These are phyloP conservation scores for Coemansia sp. DNA, from an alignment of 192 early-diverging fungal genomes.

Conservation along the genomic window DNA sequence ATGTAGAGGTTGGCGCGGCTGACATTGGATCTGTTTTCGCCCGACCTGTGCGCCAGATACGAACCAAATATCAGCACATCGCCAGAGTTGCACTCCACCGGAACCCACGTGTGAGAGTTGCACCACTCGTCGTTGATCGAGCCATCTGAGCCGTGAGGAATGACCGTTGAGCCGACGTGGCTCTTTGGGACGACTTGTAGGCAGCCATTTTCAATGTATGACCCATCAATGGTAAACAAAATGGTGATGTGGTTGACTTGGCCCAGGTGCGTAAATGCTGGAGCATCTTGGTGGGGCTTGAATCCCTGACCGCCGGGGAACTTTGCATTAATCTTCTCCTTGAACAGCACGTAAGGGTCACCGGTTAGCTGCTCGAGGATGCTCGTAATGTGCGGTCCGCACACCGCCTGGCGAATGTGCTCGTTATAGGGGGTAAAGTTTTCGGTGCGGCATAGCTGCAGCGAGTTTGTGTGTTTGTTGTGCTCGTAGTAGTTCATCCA, in stretches of 20 bases:
- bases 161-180: slow-evolving; percentile 33
- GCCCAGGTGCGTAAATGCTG: slow-evolving; percentile 60
- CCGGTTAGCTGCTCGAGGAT: slow-evolving; percentile 54
- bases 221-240: slow-evolving; percentile 59
- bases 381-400: slow-evolving; percentile 45
- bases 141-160: slow-evolving; percentile 52
- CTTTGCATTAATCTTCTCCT: slow-evolving; percentile 65
- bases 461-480: slow-evolving; percentile 46
- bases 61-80: slow-evolving; percentile 62
- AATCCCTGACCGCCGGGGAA: slow-evolving; percentile 61
- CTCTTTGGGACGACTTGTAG: slow-evolving; percentile 57
- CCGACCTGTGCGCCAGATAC: slow-evolving; percentile 60
- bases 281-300: slow-evolving; percentile 61
- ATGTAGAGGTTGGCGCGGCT: slow-evolving; percentile 59
- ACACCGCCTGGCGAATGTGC: slow-evolving; percentile 51
- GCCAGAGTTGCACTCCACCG: slow-evolving; percentile 58
- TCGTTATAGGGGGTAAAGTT: slow-evolving; percentile 60
- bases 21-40: slow-evolving; percentile 49
- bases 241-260: slow-evolving; percentile 56
- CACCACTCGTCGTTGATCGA: slow-evolving; percentile 55
- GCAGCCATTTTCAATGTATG: slow-evolving; percentile 58
- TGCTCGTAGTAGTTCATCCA: slow-evolving; percentile 68
- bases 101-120: slow-evolving; percentile 51
- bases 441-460: slow-evolving; percentile 59
- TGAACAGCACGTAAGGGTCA: slow-evolving; percentile 58